Percentiles rank a stretch among this genome's conserved stretches.
Conservation (phyloP, 805 yeast genomes). For the Kazachstania bromeliacearum region DNA sequence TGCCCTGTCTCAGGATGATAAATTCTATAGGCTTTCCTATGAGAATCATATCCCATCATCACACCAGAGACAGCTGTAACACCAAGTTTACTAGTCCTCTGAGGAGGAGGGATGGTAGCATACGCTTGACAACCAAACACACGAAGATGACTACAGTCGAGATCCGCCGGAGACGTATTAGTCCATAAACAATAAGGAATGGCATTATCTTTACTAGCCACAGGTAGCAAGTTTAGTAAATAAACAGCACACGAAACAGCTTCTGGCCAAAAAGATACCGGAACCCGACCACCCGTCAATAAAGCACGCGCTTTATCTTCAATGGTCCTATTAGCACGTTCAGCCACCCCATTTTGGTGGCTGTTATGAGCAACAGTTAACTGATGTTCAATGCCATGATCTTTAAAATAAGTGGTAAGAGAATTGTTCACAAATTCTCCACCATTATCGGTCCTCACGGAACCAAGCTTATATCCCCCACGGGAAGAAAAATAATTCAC, state of each 20-base stretch:
- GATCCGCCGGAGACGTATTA: constrained; percentile 6
- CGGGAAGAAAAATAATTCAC: constrained; percentile 5
- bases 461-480: constrained; percentile 6
- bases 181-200: constrained; percentile 7
- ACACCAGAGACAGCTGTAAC: constrained; percentile 2
- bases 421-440: constrained; percentile 5
- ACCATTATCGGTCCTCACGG: constrained; percentile 8
- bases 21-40: constrained; percentile 1
- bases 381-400: constrained; percentile 8
- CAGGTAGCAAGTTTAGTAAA: constrained; percentile 6
- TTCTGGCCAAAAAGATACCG: constrained; percentile 11
- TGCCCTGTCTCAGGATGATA: not conserved
- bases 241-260: constrained; percentile 9
- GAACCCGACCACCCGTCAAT: constrained; percentile 7
- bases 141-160: not conserved
- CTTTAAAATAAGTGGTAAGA: not conserved
- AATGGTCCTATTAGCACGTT: constrained; percentile 11
- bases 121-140: constrained; percentile 11
- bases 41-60: constrained; percentile 2
- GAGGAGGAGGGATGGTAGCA: constrained; percentile 3
- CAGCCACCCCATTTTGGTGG: constrained; percentile 13
- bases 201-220: constrained; percentile 7
- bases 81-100: constrained; percentile 1
- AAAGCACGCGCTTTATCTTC: constrained; percentile 6
- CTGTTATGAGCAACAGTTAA: constrained; percentile 8